Conservation (phyloP, 176 grass and related monocot genomes). For the Alopecurus myosuroides region DNA sequence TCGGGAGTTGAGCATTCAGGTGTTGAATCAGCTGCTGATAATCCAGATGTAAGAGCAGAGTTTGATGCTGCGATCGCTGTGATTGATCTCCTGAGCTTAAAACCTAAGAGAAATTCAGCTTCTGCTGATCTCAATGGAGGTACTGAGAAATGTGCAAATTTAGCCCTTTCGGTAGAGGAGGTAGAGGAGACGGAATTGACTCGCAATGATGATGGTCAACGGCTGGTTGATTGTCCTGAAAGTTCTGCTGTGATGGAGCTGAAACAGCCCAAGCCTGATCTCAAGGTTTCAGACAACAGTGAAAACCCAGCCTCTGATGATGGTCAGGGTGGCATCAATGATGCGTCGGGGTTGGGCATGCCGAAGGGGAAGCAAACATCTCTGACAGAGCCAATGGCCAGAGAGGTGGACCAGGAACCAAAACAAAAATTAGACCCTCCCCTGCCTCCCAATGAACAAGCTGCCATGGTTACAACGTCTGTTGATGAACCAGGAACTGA, state of each 20-base stretch:
- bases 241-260: background rate
- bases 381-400: constrained; percentile 1
- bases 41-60: background rate
- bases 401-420: background rate
- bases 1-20: background rate
- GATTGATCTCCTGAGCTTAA: background rate
- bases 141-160: background rate
- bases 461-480: background rate
- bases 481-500: background rate
- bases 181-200: background rate
- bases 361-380: background rate
- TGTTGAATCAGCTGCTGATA: background rate
- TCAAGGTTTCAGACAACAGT: background rate
- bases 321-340: background rate
- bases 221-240: background rate
- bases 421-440: background rate
- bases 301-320: background rate
- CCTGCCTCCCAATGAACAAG: too few species aligned
- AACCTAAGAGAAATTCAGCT: background rate
- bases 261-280: background rate
- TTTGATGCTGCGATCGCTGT: background rate
- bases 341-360: too few species aligned
- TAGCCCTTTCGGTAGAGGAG: too few species aligned
- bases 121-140: background rate
- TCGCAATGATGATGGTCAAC: background rate